phyloP scores from a whole-genome alignment of 305 asterid genomes.

The Fraxinus latifolia region DNA sequence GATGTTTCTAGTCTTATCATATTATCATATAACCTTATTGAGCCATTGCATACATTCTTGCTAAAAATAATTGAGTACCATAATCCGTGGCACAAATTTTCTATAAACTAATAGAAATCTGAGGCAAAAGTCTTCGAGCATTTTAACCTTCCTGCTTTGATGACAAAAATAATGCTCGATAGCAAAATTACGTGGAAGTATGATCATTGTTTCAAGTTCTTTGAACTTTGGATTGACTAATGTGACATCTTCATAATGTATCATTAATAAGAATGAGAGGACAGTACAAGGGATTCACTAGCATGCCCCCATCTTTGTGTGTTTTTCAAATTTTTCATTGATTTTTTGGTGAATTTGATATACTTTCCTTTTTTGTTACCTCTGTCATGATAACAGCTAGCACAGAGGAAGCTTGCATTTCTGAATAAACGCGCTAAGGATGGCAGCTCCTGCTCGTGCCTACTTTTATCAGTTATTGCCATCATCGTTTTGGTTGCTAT shows the following conservation, averaged over 20 bases:
- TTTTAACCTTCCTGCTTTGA: background rate
- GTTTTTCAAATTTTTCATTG: background rate
- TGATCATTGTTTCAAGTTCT: background rate
- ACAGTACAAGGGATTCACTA: background rate
- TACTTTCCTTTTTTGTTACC: background rate
- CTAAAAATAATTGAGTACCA: background rate
- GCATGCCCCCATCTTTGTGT: background rate
- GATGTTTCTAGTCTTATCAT: slow-evolving; percentile 1
- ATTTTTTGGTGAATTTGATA: slow-evolving; percentile 3
- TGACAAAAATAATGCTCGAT: background rate
- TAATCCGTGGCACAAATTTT: background rate
- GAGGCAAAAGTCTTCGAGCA: background rate
- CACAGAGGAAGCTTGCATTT: slow-evolving; percentile 76
- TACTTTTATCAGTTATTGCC: slow-evolving; percentile 61
- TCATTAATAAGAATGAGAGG: background rate
- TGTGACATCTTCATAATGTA: background rate
- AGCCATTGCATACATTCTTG: background rate
- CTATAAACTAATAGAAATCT: background rate
- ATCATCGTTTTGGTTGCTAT: slow-evolving; percentile 53
- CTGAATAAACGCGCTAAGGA: slow-evolving; percentile 85
- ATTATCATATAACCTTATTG: background rate
- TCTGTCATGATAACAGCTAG: slow-evolving; percentile 45
- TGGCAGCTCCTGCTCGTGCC: slow-evolving; percentile 84
- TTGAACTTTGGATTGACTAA: background rate
- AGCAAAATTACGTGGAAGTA: background rate